Evolutionary conservation across 805 yeast species (phyloP), one percentile per base, ranked within the genome.

Genomic region (Ogataea methanolica): DNA sequence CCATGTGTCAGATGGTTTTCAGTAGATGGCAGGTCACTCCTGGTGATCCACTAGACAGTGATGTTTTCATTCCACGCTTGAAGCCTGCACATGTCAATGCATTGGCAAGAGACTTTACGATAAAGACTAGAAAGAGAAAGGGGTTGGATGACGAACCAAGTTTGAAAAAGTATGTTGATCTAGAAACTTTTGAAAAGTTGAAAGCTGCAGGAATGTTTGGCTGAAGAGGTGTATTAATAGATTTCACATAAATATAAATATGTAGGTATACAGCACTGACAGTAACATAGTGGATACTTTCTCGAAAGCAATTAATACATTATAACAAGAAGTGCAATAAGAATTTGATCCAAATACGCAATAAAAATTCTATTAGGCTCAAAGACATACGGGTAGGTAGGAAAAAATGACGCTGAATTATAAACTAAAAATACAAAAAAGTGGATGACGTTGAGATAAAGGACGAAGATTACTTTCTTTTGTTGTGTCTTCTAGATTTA

Each of bases 121-220:
- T 88, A 68, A 94, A 95, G 64, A 89, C 97, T 0, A 75, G 99
- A 62, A 80, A 82, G 57, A 76, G 97, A 57, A 92, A 90, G 62
- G 98, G 97, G 0, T 67, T 92, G 34, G 74, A 80, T 7, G 88
- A 83, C 14, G 95, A 85, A 50, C 88, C 88, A 19, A 73, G 74
- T 2, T 60, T 91, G 42, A 73, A 75, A 42, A 81, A 81, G 54
- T 88, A 83, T 58, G 76, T 91, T 26, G 95, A 85, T 44, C 66
- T 68, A 2, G 84, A 78, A 2, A 66, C 87, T 17, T 78, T 74
- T 53, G 69, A 70, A 7, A 76, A 78, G 52, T 65, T 89, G 55
- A 67, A 68, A 49, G 49, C 43, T 14, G 57, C 59, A 9, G 67
- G 61, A 0, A 35, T 61, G 36, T 51, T 51, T 38, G 47, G 41